Base-by-base conservation (phyloP, 805 yeast genomes). In the Lipomyces starkeyi region DNA sequence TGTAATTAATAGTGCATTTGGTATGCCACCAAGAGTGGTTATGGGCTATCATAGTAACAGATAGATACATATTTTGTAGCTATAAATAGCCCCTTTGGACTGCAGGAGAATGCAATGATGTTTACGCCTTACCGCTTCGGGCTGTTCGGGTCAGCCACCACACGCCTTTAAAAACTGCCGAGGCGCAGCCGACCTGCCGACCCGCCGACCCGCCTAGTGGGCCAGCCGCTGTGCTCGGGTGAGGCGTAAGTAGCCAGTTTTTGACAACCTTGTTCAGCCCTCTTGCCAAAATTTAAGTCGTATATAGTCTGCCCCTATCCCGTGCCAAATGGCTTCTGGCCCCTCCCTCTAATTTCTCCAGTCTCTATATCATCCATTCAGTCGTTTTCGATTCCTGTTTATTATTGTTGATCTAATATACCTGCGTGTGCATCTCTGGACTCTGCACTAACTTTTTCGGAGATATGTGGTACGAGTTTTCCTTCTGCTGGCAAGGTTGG, bases 291-390 rank as follows among this genome's bases (percentile, higher is more conserved):
- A 17, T n/a, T 43, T 29, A 43, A 43, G 22, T 43, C 49, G 22
- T 43, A 43, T 43, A 43, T 43, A 43, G 20, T 43, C 22, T 43
- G 49, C 49, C 49, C 49, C 49, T 43, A n/a, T 43, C 49, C 43
- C 17, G 6, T 11, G 17, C 17, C 17, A 13, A 13, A 37, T 9
- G 17, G 17, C 43, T 37, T 37, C 43, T 14, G 13, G 43, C 43
- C 43, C 13, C 43, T 9, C 6, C 4, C 29, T 37, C 43, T 5
- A 37, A 13, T 9, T 14, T 13, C 43, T 14, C 17, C 11, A 11
- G 17, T 37, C 43, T 37, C 14, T 37, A 13, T 4, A 37, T 37
- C 43, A 37, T 14, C 17, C 13, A 5, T 37, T 37, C 17, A 37
- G 13, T 37, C 43, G 17, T 4, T 13, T 37, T 37, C 3, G 17